Evolutionary conservation across 2,329 filamentous ascomycete species (phyloP).

Genomic region (Trematosphaeria pertusa): DNA sequence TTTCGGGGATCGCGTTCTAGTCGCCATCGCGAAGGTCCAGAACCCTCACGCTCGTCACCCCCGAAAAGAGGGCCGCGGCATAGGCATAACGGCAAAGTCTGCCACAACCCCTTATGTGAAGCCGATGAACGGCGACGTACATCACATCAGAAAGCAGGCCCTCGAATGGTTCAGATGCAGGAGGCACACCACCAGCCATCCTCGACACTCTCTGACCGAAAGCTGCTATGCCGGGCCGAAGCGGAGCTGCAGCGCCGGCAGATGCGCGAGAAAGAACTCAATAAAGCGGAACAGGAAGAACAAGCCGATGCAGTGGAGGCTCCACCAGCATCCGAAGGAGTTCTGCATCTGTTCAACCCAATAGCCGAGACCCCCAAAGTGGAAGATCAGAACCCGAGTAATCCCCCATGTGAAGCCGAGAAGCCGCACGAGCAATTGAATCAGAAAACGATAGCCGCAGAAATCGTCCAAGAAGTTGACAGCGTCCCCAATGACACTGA

Average conservation of each 20-base stretch:
- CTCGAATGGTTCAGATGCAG: not conserved
- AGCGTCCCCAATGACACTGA: not conserved
- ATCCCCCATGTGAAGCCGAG: not conserved
- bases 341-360: too few relatives aligned
- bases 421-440: not conserved
- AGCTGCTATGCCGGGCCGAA: slow-evolving; percentile 10
- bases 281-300: not conserved
- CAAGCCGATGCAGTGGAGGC: not conserved
- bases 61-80: slow-evolving; percentile 1
- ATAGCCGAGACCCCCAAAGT: too few relatives aligned
- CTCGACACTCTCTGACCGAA: not conserved
- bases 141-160: slow-evolving; percentile 4
- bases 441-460: not conserved
- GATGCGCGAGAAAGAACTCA: not conserved
- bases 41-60: too few relatives aligned
- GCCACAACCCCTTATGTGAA: slow-evolving; percentile 6
- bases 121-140: not conserved
- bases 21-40: not conserved
- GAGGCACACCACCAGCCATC: not conserved
- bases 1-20: not conserved
- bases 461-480: not conserved
- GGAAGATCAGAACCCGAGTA: too few relatives aligned
- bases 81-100: slow-evolving; percentile 12
- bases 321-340: not conserved
- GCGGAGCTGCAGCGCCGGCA: slow-evolving; percentile 9